Percentiles rank a stretch among this genome's conserved stretches.
Conservation (phyloP, 2,329 filamentous ascomycete genomes). For the Penicillium verrucosum region DNA sequence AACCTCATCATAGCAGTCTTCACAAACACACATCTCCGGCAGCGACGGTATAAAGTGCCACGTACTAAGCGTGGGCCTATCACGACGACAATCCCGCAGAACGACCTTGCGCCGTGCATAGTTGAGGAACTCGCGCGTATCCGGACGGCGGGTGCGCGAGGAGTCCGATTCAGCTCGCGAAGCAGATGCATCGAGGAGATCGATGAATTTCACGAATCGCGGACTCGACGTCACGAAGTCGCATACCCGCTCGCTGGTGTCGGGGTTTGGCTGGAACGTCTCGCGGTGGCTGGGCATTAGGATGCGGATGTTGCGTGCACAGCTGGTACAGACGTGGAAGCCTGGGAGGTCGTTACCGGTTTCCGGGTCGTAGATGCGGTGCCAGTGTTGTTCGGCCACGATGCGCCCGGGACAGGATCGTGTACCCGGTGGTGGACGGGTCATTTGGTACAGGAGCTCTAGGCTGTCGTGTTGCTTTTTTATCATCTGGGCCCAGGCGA, state of each 20-base stretch:
- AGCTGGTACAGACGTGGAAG: conserved; percentile 73
- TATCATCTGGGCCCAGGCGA: conserved; percentile 77
- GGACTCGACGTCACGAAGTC: conserved; percentile 63
- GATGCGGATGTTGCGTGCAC: conserved; percentile 67
- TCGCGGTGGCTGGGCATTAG: conserved; percentile 70
- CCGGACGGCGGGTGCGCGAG: conserved; percentile 40
- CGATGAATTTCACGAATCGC: conserved; percentile 56
- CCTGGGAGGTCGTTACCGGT: conserved; percentile 62
- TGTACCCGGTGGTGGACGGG: conserved; percentile 57
- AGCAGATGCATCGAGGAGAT: conserved; percentile 55
- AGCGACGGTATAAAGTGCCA: conserved; percentile 79
- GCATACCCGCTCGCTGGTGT: conserved; percentile 58
- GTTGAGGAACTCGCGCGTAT: conserved; percentile 62
- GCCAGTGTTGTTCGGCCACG: conserved; percentile 65
- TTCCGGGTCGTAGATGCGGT: conserved; percentile 67
- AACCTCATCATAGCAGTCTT: conserved; percentile 78
- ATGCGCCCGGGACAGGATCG: conserved; percentile 58
- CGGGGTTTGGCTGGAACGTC: conserved; percentile 55
- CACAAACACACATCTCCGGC: conserved; percentile 77
- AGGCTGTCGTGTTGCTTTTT: conserved; percentile 67
- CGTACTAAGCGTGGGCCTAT: conserved; percentile 59
- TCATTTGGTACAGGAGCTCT: conserved; percentile 66
- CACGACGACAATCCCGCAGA: conserved; percentile 62
- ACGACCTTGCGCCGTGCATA: conserved; percentile 59
- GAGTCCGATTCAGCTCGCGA: conserved; percentile 34